Conservation (phyloP, 2,329 filamentous ascomycete species). For the Pseudogymnoascus sp. region DNA sequence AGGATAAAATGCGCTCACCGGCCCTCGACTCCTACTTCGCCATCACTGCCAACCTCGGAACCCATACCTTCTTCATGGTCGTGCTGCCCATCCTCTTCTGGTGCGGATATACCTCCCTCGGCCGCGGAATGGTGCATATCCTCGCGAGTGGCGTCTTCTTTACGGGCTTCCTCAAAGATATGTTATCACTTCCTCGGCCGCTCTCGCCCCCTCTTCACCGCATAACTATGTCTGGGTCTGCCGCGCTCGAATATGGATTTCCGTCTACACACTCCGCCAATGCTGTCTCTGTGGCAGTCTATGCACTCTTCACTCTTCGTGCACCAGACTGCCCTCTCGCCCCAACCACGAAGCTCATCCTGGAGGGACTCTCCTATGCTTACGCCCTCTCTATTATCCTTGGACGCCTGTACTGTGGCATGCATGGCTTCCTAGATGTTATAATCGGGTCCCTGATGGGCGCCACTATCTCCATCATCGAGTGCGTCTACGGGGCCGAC, state of each 20-base stretch:
- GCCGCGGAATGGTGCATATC: slow-evolving; percentile 61
- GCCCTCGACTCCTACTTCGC: slow-evolving; percentile 94
- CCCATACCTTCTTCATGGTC: slow-evolving; percentile 98
- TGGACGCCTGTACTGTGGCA: slow-evolving; percentile 90
- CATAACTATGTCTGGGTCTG: slow-evolving; percentile 96
- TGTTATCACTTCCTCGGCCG: slow-evolving; percentile 84
- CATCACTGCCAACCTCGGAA: slow-evolving; percentile 90
- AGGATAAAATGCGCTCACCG: slow-evolving; percentile 70
- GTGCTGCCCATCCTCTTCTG: slow-evolving; percentile 91
- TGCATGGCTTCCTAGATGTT: slow-evolving; percentile 96
- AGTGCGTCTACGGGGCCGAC: slow-evolving; percentile 50
- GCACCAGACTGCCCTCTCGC: slow-evolving; percentile 54
- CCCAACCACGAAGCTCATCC: slow-evolving; percentile 46
- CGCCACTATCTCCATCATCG: slow-evolving; percentile 49
- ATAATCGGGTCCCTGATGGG: slow-evolving; percentile 72
- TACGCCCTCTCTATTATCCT: slow-evolving; percentile 86
- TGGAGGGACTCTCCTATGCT: slow-evolving; percentile 67
- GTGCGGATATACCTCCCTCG: slow-evolving; percentile 80
- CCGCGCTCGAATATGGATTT: slow-evolving; percentile 92
- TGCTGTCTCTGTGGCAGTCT: slow-evolving; percentile 86
- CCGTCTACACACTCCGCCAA: slow-evolving; percentile 97
- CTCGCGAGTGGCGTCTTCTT: slow-evolving; percentile 73
- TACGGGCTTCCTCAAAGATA: slow-evolving; percentile 89
- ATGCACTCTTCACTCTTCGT: slow-evolving; percentile 64
- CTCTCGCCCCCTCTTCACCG: slow-evolving; percentile 84